Conservation (phyloP, 2,329 filamentous ascomycete genomes). For the Zalaria obscura region DNA sequence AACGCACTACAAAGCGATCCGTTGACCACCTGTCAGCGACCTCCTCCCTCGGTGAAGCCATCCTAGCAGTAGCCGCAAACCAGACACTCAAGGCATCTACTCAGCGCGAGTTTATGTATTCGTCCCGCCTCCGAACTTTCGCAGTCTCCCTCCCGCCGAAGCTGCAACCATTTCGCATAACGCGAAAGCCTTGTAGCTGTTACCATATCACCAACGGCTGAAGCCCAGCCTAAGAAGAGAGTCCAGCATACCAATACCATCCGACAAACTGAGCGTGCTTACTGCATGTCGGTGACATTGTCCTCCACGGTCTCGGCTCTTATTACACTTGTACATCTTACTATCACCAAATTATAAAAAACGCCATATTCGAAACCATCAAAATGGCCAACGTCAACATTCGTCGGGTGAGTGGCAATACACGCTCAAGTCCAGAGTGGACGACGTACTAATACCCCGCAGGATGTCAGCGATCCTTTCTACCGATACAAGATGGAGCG, state of each 20-base stretch:
- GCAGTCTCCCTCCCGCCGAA: slow-evolving; percentile 85
- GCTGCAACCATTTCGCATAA: slow-evolving; percentile 95
- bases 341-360: slow-evolving; percentile 18
- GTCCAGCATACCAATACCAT: slow-evolving; percentile 8
- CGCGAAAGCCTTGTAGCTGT: slow-evolving; percentile 83
- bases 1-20: not conserved
- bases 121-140: slow-evolving; percentile 88
- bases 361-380: slow-evolving; percentile 23
- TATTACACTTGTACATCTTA: slow-evolving; percentile 28
- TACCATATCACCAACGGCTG: slow-evolving; percentile 89
- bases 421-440: slow-evolving; percentile 1
- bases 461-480: slow-evolving; percentile 93
- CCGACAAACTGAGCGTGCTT: slow-evolving; percentile 18
- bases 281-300: slow-evolving; percentile 46
- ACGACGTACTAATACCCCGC: slow-evolving; percentile 8
- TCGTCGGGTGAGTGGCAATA: slow-evolving; percentile 43
- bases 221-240: slow-evolving; percentile 10
- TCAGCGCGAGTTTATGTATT: slow-evolving; percentile 75
- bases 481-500: slow-evolving; percentile 99
- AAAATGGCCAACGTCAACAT: slow-evolving; percentile 97
- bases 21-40: slow-evolving; percentile 4
- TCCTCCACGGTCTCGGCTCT: slow-evolving; percentile 1
- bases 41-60: not conserved
- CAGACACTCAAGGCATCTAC: too few species aligned
- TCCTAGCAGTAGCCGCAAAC: slow-evolving; percentile 4